Evolutionary conservation across 805 yeast species (phyloP).

Genomic region (Phaffomyces thermotolerans): DNA sequence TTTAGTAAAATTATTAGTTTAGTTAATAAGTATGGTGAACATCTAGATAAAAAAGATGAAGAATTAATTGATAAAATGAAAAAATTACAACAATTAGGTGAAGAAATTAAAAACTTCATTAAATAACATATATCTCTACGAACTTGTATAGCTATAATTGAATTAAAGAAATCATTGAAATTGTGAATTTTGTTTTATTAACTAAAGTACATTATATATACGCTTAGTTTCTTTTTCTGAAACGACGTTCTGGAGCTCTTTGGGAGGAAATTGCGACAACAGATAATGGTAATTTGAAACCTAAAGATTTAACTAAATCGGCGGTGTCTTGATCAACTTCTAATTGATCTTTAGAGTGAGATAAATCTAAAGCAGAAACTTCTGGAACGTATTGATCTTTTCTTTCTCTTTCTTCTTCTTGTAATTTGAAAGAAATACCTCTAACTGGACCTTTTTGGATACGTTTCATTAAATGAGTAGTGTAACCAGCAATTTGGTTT

Average conservation of each 20-base stretch:
- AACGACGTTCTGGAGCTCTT: slow-evolving; percentile 83
- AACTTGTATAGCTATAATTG: neutral
- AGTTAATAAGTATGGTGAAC: slow-evolving; percentile 30
- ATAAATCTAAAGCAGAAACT: slow-evolving; percentile 98
- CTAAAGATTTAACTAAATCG: slow-evolving; percentile 88
- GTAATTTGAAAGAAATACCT: slow-evolving; percentile 99
- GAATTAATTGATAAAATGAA: slow-evolving; percentile 28
- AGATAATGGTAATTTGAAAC: slow-evolving; percentile 81
- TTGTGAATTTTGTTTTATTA: slow-evolving; percentile 1
- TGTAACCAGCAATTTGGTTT: slow-evolving; percentile 99
- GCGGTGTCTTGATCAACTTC: slow-evolving; percentile 97
- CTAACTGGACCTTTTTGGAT: slow-evolving; percentile 99
- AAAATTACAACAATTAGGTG: slow-evolving; percentile 35
- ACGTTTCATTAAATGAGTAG: slow-evolving; percentile 99
- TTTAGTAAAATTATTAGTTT: slow-evolving; percentile 32
- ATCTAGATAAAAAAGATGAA: slow-evolving; percentile 26
- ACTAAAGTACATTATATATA: slow-evolving; percentile 7
- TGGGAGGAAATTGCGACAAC: slow-evolving; percentile 83
- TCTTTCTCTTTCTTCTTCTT: slow-evolving; percentile 99
- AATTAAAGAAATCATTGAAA: slow-evolving; percentile 1
- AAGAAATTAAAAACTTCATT: slow-evolving; percentile 31
- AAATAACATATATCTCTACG: neutral
- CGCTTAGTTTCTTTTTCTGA: slow-evolving; percentile 78
- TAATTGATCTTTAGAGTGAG: slow-evolving; percentile 92
- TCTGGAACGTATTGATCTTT: slow-evolving; percentile 99